Base-by-base conservation (phyloP, 768 basidiomycete genomes). In the Melanogaster broomeanus region DNA sequence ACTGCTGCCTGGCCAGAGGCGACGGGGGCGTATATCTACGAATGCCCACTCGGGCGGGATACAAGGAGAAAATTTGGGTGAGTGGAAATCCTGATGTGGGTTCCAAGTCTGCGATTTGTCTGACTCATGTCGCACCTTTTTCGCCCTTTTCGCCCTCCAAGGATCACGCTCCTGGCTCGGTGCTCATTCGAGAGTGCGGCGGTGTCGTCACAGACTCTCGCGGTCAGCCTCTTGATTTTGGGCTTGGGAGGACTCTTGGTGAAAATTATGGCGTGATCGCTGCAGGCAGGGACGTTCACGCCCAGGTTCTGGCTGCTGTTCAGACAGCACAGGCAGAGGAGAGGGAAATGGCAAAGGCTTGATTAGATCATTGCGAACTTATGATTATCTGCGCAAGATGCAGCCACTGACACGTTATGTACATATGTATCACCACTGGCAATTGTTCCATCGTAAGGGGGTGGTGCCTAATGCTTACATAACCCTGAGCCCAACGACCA, bases 51-150 rank as follows among this genome's bases (percentile, higher is more conserved):
- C 84, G 83, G 6, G 73, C 80, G 1, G 88, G 85, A 2, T 98
- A 98, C 67, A 68, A 73, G 54, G 96, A 98, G 69, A 98, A 98
- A 74, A 95, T 98, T n/a, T 99, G 96, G 95, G 90, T 88, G 54
- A 42, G 79, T 61, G 4, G 2, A 9, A n/a, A 2, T 19, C 4
- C 8, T 9, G 2, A 22, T 1, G 16, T 22, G 4, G 13, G 13
- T 11, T 31, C 0, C 12, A 2, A 5, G 3, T 11, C 18, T 33
- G n/a, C 22, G 7, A 25, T 11, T 48, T n/a, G 45, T 9, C 28
- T 47, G 33, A 22, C 42, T n/a, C n/a, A n/a, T n/a, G n/a, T n/a
- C n/a, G n/a, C n/a, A n/a, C n/a, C n/a, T n/a, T n/a, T n/a, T n/a
- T n/a, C n/a, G n/a, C n/a, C n/a, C n/a, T n/a, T n/a, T n/a, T n/a